Conservation (phyloP, 2,329 filamentous ascomycete genomes). For the Botrytis sinoallii region DNA sequence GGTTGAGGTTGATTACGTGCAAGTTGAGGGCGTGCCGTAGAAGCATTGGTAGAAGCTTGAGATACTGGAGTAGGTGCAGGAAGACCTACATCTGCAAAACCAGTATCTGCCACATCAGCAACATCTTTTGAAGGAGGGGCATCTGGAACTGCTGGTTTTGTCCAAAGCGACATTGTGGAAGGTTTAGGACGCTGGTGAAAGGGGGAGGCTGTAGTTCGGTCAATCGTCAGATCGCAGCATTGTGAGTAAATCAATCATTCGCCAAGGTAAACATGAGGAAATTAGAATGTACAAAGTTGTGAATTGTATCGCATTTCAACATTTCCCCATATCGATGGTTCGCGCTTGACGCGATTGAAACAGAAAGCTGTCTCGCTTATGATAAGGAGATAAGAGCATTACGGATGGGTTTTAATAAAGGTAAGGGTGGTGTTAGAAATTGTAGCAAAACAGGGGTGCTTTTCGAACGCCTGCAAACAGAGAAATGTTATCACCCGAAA, state of each 20-base stretch:
- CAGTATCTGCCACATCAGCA: slow-evolving; percentile 45
- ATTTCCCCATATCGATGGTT: too few species aligned
- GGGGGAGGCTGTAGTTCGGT: not conserved
- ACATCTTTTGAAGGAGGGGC: slow-evolving; percentile 26
- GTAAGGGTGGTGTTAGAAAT: too few species aligned
- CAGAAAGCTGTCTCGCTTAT: too few species aligned
- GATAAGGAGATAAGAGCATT: too few species aligned
- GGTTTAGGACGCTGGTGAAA: not conserved
- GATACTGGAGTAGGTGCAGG: slow-evolving; percentile 31
- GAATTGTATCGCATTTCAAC: too few species aligned
- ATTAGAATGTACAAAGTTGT: too few species aligned
- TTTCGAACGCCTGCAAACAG: too few species aligned
- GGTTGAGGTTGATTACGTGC: slow-evolving; percentile 41
- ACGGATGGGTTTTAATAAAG: too few species aligned
- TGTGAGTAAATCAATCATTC: not conserved
- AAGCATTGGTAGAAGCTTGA: slow-evolving; percentile 24
- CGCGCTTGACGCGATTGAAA: too few species aligned
- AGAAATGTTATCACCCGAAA: too few species aligned
- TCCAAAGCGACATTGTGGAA: slow-evolving; percentile 34
- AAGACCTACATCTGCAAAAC: slow-evolving; percentile 40
- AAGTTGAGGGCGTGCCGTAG: slow-evolving; percentile 36
- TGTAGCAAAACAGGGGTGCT: too few species aligned
- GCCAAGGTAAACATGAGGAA: too few species aligned
- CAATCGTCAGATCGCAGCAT: not conserved
- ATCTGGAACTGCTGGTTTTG: slow-evolving; percentile 24